These are phyloP conservation scores for Lentithecium fluviatile DNA, from an alignment of 495 filamentous ascomycete species.

Conservation along the genomic window DNA sequence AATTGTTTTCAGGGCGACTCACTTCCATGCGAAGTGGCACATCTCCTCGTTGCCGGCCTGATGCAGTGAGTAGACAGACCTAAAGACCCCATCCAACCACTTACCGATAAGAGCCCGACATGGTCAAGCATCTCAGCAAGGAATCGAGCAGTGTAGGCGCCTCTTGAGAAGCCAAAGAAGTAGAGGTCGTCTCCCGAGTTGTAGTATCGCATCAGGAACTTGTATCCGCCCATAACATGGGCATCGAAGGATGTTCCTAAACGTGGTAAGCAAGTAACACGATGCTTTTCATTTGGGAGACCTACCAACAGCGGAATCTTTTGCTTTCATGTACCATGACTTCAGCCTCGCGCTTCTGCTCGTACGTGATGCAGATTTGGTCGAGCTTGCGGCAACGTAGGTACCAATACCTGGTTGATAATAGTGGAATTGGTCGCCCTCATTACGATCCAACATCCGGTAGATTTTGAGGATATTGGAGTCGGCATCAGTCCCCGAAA, in stretches of 20 bases:
- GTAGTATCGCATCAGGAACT: constrained; percentile 87
- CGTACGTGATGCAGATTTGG: constrained; percentile 65
- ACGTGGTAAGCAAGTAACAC: background rate
- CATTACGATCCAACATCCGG: constrained; percentile 59
- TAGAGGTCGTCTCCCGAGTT: constrained; percentile 73
- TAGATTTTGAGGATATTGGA: constrained; percentile 92
- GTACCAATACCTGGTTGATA: constrained; percentile 84
- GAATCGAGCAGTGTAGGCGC: constrained; percentile 84
- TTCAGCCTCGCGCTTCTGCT: constrained; percentile 61
- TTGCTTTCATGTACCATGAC: constrained; percentile 77
- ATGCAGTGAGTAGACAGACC: background rate
- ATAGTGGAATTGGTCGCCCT: constrained; percentile 61
- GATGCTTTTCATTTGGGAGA: background rate
- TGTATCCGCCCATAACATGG: constrained; percentile 82
- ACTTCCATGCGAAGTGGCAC: constrained; percentile 78
- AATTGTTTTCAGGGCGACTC: background rate
- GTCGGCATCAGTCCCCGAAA: constrained; percentile 73
- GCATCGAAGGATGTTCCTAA: constrained; percentile 71
- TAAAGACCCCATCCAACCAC: background rate
- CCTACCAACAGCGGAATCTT: constrained; percentile 71
- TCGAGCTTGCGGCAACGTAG: constrained; percentile 57
- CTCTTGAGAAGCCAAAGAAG: constrained; percentile 82
- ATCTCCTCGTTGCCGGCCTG: constrained; percentile 80
- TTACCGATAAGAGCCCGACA: constrained; percentile 67
- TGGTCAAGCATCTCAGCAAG: constrained; percentile 85